A percentile compares a stretch with the other conserved stretches of the same genome.
These are phyloP conservation scores for Tolypocladium paradoxum DNA, from an alignment of 2,329 filamentous ascomycete genomes.

Conservation along the genomic window DNA sequence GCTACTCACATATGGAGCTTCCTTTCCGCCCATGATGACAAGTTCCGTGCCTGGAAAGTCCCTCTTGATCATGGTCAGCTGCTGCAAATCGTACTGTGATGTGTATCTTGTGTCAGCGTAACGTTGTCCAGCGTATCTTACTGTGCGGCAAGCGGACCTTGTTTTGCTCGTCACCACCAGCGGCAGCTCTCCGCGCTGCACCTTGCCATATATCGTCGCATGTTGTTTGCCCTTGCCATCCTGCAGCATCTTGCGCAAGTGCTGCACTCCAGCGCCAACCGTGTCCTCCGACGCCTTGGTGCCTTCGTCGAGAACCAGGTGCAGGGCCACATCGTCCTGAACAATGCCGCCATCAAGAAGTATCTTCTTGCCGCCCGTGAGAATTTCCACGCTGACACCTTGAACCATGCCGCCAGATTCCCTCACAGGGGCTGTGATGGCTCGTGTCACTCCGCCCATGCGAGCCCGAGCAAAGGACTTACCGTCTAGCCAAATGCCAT, in stretches of 20 bases:
- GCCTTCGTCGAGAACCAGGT: slow-evolving; percentile 19
- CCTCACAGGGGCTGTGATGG: slow-evolving; percentile 26
- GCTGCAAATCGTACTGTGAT: neutral
- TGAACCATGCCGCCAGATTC: slow-evolving; percentile 17
- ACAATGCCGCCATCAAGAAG: neutral
- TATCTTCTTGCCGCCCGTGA: neutral
- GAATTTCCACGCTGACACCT: slow-evolving; percentile 18
- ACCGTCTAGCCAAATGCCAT: slow-evolving; percentile 29
- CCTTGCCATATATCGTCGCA: slow-evolving; percentile 22
- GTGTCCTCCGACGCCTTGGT: slow-evolving; percentile 16
- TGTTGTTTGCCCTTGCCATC: slow-evolving; percentile 23
- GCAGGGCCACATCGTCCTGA: neutral
- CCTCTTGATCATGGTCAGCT: neutral
- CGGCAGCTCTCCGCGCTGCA: slow-evolving; percentile 24
- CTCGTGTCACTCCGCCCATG: slow-evolving; percentile 31
- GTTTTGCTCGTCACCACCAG: slow-evolving; percentile 28
- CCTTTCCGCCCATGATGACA: neutral
- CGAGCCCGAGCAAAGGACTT: slow-evolving; percentile 28
- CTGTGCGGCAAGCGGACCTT: slow-evolving; percentile 27
- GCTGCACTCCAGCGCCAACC: slow-evolving; percentile 15
- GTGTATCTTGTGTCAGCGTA: neutral
- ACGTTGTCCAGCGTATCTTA: slow-evolving; percentile 7
- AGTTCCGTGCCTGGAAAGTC: neutral
- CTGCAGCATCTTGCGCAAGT: slow-evolving; percentile 23
- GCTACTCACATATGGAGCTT: neutral